phyloP scores from a whole-genome alignment of 2,329 filamentous ascomycete species.

The Biscogniauxia marginata region DNA sequence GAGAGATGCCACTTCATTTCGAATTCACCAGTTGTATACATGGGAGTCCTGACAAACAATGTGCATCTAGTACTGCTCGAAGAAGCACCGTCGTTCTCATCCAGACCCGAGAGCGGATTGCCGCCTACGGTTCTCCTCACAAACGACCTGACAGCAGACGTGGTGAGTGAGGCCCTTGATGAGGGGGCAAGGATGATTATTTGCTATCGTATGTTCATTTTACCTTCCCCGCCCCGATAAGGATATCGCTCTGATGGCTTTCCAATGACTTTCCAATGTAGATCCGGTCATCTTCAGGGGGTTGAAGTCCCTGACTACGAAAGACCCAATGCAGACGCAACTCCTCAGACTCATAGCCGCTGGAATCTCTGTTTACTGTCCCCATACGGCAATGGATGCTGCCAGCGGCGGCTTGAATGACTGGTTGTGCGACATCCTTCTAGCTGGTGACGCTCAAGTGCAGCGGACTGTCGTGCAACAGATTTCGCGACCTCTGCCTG shows the following conservation, averaged over 20 bases:
- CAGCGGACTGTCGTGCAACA: slow-evolving; percentile 46
- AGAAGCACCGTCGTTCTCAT: slow-evolving; percentile 53
- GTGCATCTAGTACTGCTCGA: slow-evolving; percentile 50
- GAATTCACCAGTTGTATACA: neutral
- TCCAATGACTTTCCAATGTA: slow-evolving; percentile 36
- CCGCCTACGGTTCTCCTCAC: slow-evolving; percentile 56
- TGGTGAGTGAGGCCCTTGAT: slow-evolving; percentile 85
- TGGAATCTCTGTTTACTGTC: slow-evolving; percentile 93
- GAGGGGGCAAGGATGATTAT: slow-evolving; percentile 76
- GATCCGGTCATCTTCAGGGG: slow-evolving; percentile 96
- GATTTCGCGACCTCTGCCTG: slow-evolving; percentile 40
- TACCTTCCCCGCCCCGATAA: neutral
- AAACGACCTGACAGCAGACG: slow-evolving; percentile 84
- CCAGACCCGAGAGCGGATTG: slow-evolving; percentile 38
- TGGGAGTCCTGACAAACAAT: neutral
- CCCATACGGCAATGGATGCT: slow-evolving; percentile 92
- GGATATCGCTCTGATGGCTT: slow-evolving; percentile 3
- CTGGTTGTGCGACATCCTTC: slow-evolving; percentile 88
- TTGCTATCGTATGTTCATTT: slow-evolving; percentile 69
- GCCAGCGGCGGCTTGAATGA: slow-evolving; percentile 83
- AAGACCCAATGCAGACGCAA: slow-evolving; percentile 82
- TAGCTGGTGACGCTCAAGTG: slow-evolving; percentile 43
- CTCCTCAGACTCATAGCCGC: slow-evolving; percentile 78
- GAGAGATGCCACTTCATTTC: slow-evolving; percentile 35
- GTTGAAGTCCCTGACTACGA: slow-evolving; percentile 82